These are phyloP conservation scores for Ophiostoma tasmaniense DNA, from an alignment of 2,329 filamentous ascomycete species.

Conservation along the genomic window DNA sequence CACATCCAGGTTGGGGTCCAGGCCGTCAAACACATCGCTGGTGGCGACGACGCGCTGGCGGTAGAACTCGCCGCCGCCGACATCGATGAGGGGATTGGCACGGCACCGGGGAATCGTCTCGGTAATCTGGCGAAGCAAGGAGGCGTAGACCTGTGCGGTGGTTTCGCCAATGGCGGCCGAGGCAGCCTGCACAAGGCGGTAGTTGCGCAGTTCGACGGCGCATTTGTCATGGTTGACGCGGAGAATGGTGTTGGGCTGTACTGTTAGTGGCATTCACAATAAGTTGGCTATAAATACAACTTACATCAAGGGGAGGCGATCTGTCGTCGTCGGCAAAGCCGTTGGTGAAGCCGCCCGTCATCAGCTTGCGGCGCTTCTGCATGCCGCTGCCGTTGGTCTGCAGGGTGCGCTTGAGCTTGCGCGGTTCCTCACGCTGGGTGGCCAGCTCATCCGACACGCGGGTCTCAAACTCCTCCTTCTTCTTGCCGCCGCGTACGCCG, in stretches of 20 bases:
- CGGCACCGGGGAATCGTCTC: constrained; percentile 60
- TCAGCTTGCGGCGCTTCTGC: constrained; percentile 47
- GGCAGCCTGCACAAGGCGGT: constrained; percentile 64
- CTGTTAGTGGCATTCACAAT: not conserved
- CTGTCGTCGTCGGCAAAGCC: constrained; percentile 32
- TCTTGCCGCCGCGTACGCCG: constrained; percentile 54
- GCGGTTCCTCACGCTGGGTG: constrained; percentile 45
- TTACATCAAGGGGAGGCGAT: constrained; percentile 41
- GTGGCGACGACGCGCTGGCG: constrained; percentile 39
- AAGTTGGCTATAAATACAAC: constrained; percentile 23
- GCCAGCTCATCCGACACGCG: constrained; percentile 46
- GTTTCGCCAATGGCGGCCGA: constrained; percentile 61
- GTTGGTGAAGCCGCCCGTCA: constrained; percentile 37
- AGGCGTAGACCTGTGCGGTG: constrained; percentile 70
- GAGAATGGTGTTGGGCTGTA: constrained; percentile 55
- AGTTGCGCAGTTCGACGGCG: constrained; percentile 71
- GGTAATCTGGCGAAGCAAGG: constrained; percentile 63
- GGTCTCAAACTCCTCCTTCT: constrained; percentile 53
- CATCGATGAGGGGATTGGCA: constrained; percentile 43
- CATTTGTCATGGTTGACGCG: constrained; percentile 81
- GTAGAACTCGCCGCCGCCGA: constrained; percentile 30
- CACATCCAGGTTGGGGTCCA: constrained; percentile 46
- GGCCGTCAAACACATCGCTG: constrained; percentile 46
- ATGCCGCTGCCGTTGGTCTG: constrained; percentile 33
- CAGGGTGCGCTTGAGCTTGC: constrained; percentile 43